Evolutionary conservation across 345 rosid genomes (phyloP), one percentile per base, ranked within the genome.

Genomic region (Mallotus nudiflorus): DNA sequence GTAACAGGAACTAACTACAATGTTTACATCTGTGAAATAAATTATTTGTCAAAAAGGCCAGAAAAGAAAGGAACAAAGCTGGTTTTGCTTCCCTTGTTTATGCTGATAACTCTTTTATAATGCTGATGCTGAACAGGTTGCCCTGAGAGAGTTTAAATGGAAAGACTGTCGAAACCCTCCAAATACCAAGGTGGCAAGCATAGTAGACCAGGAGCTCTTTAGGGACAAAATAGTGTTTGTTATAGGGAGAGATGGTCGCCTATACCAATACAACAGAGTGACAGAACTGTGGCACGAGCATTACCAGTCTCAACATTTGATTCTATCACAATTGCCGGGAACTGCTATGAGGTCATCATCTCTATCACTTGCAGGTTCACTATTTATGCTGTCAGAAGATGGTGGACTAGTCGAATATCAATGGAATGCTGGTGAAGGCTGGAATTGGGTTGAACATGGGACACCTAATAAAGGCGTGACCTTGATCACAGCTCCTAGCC

Each of bases 371-470:
- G 72, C 82, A 58, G 92, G 92, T 74, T 89, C 92, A 9, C 84
- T 89, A 44, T 87, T 87, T 80, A 83, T 89, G 91, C 73, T 87
- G 48, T 87, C 90, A 3, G 71, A 73, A 72, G 86, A 83, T 35
- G 86, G 90, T 28, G 84, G 90, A 58, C 78, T 89, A 28, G 82
- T 89, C 60, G 90, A 89, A 74, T 87, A 89, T 60, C 82, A 86
- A n/a, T 89, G 95, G 94, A 89, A 81, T 62, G 5, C 75, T 2
- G 79, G 73, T 63, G 89, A 85, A 27, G 89, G 91, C 46, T 85
- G 94, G 91, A 85, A 72, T 66, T 89, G 91, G 91, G 77, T 84
- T 56, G 91, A 87, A 68, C 91, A 89, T 7, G 91, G 91, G 48
- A 84, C 85, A 15, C 91, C 91, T 7, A 70, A 69, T 39, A 84